Conservation (phyloP, 1,284 basidiomycete genomes). For the Mrakiaceae sp. region DNA sequence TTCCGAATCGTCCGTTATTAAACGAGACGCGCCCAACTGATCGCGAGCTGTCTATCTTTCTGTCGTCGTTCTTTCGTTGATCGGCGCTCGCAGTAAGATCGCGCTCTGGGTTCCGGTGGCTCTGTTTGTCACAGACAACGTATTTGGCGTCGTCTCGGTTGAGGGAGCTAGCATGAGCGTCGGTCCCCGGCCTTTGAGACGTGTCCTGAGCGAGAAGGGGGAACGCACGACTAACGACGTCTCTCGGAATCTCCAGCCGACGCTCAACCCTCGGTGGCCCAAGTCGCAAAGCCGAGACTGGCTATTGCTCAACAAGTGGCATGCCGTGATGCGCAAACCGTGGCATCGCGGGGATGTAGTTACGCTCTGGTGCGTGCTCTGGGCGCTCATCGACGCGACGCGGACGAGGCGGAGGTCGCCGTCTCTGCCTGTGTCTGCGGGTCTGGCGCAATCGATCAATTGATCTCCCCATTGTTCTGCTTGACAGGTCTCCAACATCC, state of each 20-base stretch:
- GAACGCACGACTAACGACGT: not conserved
- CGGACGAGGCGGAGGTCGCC: not conserved
- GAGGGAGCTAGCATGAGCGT: constrained; percentile 15
- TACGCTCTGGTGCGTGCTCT: constrained; percentile 4
- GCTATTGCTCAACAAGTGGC: constrained; percentile 14
- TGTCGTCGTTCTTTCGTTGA: too few relatives aligned
- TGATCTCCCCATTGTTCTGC: not conserved
- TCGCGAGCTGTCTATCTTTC: too few relatives aligned
- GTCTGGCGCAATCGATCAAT: not conserved
- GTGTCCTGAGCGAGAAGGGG: too few relatives aligned
- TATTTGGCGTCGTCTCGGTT: constrained; percentile 8
- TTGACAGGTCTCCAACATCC: constrained; percentile 10
- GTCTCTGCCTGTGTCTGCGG: not conserved
- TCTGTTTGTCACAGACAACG: constrained; percentile 5
- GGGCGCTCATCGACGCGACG: too few relatives aligned
- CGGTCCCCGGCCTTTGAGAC: not conserved
- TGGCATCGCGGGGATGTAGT: constrained; percentile 16
- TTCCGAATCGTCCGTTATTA: too few relatives aligned
- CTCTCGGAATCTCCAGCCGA: constrained; percentile 1
- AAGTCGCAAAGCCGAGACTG: constrained; percentile 1
- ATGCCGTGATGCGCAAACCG: not conserved
- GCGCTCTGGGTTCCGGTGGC: constrained; percentile 6
- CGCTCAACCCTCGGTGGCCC: constrained; percentile 7
- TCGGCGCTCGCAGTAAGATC: not conserved
- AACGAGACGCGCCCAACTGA: too few relatives aligned